These are phyloP conservation scores for Moringa oleifera DNA, from an alignment of 345 rosid genomes.

Conservation along the genomic window DNA sequence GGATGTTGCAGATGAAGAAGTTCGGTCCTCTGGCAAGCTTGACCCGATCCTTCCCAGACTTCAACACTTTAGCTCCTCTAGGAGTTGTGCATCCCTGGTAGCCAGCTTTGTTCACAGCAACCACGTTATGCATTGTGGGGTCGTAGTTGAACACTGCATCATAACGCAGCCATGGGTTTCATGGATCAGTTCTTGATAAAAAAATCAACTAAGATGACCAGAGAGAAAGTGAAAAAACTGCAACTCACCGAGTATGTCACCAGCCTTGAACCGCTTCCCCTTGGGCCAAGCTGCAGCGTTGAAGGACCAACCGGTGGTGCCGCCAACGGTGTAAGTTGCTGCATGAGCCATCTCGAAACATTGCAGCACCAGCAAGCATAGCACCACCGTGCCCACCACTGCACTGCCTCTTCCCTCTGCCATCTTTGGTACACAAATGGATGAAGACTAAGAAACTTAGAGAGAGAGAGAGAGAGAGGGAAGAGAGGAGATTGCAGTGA, in stretches of 20 bases:
- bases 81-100: slow-evolving; percentile 38
- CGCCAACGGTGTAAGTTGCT: slow-evolving; percentile 42
- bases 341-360: slow-evolving; percentile 21
- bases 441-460: too few relatives aligned
- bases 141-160: slow-evolving; percentile 54
- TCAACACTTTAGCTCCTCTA: slow-evolving; percentile 23
- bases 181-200: background rate
- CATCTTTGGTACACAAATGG: slow-evolving; percentile 9
- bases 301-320: too few relatives aligned
- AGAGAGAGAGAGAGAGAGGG: background rate
- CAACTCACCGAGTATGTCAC: too few relatives aligned
- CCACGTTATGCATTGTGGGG: slow-evolving; percentile 41
- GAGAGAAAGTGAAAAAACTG: too few relatives aligned
- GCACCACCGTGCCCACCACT: slow-evolving; percentile 11
- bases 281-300: too few relatives aligned
- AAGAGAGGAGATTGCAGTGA: slow-evolving; percentile 2
- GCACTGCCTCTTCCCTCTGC: slow-evolving; percentile 55
- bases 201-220: slow-evolving; percentile 22
- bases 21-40: slow-evolving; percentile 44
- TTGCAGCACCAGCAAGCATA: slow-evolving; percentile 24
- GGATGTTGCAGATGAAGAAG: slow-evolving; percentile 41
- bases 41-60: slow-evolving; percentile 46
- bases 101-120: slow-evolving; percentile 31
- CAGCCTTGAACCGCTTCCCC: too few relatives aligned
- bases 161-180: too few relatives aligned